Percentiles rank a stretch among this genome's conserved stretches.
Conservation (phyloP, 23 red algal genomes). For the Gracilaria caudata region DNA sequence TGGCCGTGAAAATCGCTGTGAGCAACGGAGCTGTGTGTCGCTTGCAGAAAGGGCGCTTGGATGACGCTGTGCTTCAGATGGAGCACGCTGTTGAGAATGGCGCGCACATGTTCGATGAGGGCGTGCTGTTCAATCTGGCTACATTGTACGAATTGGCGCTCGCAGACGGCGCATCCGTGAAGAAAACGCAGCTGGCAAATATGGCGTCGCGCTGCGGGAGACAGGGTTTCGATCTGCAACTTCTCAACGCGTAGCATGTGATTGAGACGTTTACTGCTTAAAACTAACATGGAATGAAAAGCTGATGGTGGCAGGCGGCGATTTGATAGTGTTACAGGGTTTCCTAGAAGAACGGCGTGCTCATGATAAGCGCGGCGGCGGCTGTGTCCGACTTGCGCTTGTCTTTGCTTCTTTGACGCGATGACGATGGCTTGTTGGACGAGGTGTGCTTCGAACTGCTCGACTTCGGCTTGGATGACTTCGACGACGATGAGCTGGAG, state of each 20-base stretch:
- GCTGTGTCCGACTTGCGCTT: constrained; percentile 40
- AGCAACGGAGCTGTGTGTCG: constrained; percentile 67
- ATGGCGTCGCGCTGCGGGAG: constrained; percentile 7
- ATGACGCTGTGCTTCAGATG: constrained; percentile 50
- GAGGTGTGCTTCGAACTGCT: background rate
- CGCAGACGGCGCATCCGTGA: constrained; percentile 27
- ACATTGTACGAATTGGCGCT: constrained; percentile 72
- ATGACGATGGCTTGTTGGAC: background rate
- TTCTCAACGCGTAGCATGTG: background rate
- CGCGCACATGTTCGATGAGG: constrained; percentile 64
- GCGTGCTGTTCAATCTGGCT: constrained; percentile 71
- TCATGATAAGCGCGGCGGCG: constrained; percentile 25
- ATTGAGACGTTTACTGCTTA: background rate
- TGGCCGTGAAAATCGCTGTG: constrained; percentile 4
- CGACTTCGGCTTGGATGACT: constrained; percentile 1
- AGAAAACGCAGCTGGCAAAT: constrained; percentile 23
- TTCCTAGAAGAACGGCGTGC: constrained; percentile 12
- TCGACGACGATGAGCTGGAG: constrained; percentile 4
- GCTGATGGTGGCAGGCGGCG: background rate
- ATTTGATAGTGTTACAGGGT: background rate
- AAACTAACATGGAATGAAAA: background rate
- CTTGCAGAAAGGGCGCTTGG: constrained; percentile 53
- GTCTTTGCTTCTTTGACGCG: constrained; percentile 12
- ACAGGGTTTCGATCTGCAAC: constrained; percentile 31
- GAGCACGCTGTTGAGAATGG: constrained; percentile 30